Base-by-base conservation (phyloP, 169 alveolate species). In the Babesia bigemina region DNA sequence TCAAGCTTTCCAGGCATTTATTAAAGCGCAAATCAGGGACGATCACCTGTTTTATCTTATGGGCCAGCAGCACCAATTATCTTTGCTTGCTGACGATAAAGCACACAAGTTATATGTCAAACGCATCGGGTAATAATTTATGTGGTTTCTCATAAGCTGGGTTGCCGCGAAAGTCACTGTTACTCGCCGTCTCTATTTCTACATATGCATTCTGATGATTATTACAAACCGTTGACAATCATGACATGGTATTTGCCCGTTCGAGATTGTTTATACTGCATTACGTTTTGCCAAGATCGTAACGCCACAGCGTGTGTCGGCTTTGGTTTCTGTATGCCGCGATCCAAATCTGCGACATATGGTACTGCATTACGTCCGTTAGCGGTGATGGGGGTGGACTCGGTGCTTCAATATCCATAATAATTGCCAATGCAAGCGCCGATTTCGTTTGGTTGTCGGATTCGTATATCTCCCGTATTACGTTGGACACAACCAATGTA, bases 41-140 rank as follows among this genome's bases (percentile, higher is more conserved):
- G 66, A 69, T 22, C 79, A 67, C 70, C 56, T 83, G 33, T 83
- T 83, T 36, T 70, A 73, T 48, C 79, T 74, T 2, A 75, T 83
- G 70, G 90, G 86, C 21, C 63, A 66, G 50, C 90, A 69, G 69
- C 85, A 75, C 36, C 86, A 83, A 63, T 42, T 65, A 16, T 45
- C 75, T 33, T 39, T 83, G 13, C 75, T 65, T 29, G 77, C 44
- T 11, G 67, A 36, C 21, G 90, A 75, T 58, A 42, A 52, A 17
- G 63, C 62, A 12, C 81, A 83, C 49, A 83, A 73, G 50, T 48
- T 70, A 21, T 83, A 74, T 44, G 75, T 83, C 33, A 73, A 75
- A 58, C 74, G 90, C 36, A 83, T 83, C 6, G 90, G 90, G n/a
- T 83, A 66, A 74, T 9, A 16, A 10, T 45, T 16, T 13, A 45